Evolutionary conservation across 78 protist genomes (phyloP).

Genomic region (Dictyostelium brefeldianum): DNA sequence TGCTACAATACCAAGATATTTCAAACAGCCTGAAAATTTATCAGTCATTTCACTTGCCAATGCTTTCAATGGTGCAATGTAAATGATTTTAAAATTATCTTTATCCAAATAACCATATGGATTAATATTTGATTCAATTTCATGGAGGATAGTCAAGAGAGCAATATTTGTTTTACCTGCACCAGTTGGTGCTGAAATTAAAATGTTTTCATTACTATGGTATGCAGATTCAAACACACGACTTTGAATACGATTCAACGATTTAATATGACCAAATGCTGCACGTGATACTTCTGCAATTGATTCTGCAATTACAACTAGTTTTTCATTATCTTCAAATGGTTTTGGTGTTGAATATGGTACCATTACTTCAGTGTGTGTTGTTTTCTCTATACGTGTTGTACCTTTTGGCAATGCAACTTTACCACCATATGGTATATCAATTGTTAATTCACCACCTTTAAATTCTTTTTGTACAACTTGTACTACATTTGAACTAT

Average conservation of each 20-base stretch:
- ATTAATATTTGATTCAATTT: conserved; percentile 66
- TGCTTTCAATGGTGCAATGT: conserved; percentile 99
- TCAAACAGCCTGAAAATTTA: conserved; percentile 86
- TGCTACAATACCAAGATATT: conserved; percentile 90
- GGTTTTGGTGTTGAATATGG: conserved; percentile 40
- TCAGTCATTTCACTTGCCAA: conserved; percentile 97
- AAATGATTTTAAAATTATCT: conserved; percentile 97
- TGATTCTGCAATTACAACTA: conserved; percentile 14
- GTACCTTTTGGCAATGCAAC: conserved; percentile 46
- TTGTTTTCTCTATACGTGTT: conserved; percentile 3
- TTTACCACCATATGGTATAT: conserved; percentile 22
- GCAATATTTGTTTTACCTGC: conserved; percentile 92
- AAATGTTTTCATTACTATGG: conserved; percentile 93
- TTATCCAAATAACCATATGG: conserved; percentile 18
- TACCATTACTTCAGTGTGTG: conserved; percentile 19
- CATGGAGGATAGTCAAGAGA: conserved; percentile 84
- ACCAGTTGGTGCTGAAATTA: conserved; percentile 99
- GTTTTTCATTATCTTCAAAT: conserved; percentile 46
- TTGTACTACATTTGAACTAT: background rate
- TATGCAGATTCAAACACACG: conserved; percentile 91
- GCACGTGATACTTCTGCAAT: conserved; percentile 4
- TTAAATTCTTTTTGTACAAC: conserved; percentile 18
- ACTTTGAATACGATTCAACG: conserved; percentile 77
- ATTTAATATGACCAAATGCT: conserved; percentile 60
- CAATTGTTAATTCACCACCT: conserved; percentile 14